Evolutionary conservation across 202 grass and related monocot genomes (phyloP), one percentile per base, ranked within the genome.

Genomic region (Zizania palustris): DNA sequence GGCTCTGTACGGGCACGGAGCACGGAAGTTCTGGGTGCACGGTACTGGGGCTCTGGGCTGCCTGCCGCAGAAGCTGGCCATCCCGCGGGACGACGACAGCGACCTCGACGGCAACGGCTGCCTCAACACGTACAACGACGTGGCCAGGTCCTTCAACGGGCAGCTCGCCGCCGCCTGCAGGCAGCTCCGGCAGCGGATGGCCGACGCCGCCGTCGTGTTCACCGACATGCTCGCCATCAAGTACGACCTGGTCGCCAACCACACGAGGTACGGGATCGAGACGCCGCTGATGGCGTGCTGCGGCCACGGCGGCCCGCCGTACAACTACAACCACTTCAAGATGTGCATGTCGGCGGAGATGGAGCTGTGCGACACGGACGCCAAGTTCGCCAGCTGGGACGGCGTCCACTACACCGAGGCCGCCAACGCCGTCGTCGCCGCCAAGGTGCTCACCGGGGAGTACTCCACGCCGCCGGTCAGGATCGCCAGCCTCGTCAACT

Each of bases 11-110:
- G 33, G 55, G 4, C 80, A 85, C 80, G 89, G 89, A 1, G 96
- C 70, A 0, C 81, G 87, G 46, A 90, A 90, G 54, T 85, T 98
- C 49, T 88, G 89, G 87, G 87, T 98, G 76, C 88, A 98, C 83
- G 90, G 93, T 33, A 98, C 91, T 0, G 96, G 96, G 9, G 85
- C 96, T 20, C 78, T 90, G 16, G 96, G 96, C 0, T 98, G 96
- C 87, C 80, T 98, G 53, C 91, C 95, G 22, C 87, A 98, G 68
- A 90, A 86, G 37, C 87, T 94, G 12, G 71, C 95, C 9, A 56
- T 85, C 76, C 85, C 83, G 5, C 83, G 88, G 49, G 84, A 48
- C 50, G 85, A 77, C 45, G 69, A 87, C 64, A 18, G 64, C 46
- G 72, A 50, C 57, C 86, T 94, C 1, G 91, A 98, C 63, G 19